Conservation (phyloP, 129 eudicot species). For the Lactuca sativa region DNA sequence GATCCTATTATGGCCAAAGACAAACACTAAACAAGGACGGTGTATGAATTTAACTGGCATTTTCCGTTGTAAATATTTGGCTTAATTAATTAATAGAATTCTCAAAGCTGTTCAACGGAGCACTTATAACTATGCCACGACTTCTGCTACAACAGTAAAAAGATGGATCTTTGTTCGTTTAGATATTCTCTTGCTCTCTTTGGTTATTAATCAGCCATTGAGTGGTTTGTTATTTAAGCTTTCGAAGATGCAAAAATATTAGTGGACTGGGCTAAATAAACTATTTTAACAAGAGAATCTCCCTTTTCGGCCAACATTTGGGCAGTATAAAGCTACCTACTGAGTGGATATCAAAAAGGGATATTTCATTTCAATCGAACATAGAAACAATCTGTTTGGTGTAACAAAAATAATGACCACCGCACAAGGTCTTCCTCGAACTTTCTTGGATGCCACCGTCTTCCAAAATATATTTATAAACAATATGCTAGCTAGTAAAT, state of each 20-base stretch:
- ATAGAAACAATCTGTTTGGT: constrained; percentile 20
- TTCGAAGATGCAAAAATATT: constrained; percentile 36
- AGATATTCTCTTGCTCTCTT: constrained; percentile 27
- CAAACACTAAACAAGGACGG: no score
- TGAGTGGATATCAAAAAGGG: constrained; percentile 25
- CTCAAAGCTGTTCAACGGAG: background rate
- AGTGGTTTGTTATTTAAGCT: constrained; percentile 16
- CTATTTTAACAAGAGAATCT: constrained; percentile 25
- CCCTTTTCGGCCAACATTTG: constrained; percentile 23
- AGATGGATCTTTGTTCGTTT: constrained; percentile 16
- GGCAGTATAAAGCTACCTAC: constrained; percentile 28
- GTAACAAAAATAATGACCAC: constrained; percentile 18
- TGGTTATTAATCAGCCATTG: constrained; percentile 30
- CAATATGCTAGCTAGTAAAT: background rate
- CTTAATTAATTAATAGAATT: background rate
- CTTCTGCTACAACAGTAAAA: constrained; percentile 9
- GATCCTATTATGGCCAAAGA: no score
- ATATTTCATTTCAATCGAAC: constrained; percentile 19
- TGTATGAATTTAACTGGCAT: background rate
- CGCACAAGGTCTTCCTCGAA: constrained; percentile 18
- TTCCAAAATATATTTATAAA: background rate
- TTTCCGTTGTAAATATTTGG: background rate
- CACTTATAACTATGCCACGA: background rate
- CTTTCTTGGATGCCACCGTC: constrained; percentile 24
- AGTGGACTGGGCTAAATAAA: constrained; percentile 25